phyloP scores from a whole-genome alignment of 805 yeast genomes.

The Cyberlindnera misumaiensis region DNA sequence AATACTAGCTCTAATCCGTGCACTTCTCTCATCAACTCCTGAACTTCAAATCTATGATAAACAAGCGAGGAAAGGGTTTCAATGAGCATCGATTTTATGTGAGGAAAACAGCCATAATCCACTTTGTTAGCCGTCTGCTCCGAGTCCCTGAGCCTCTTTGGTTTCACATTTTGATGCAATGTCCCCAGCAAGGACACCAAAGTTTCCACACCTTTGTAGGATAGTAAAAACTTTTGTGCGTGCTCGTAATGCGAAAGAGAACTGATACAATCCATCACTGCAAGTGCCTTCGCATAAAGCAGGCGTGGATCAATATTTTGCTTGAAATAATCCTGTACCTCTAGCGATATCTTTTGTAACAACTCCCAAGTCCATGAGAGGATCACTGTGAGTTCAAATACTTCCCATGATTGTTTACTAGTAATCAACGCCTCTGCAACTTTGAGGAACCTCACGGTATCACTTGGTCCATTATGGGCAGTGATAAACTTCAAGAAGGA shows the following conservation, averaged over 20 bases:
- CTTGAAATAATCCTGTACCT: conserved; percentile 22
- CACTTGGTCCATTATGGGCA: conserved; percentile 7
- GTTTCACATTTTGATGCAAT: conserved; percentile 29
- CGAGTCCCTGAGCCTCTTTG: conserved; percentile 21
- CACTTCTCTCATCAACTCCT: conserved; percentile 56
- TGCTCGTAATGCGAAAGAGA: conserved; percentile 27
- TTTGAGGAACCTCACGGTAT: conserved; percentile 19
- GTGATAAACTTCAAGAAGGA: conserved; percentile 28
- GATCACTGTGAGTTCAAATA: conserved; percentile 30
- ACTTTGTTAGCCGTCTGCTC: conserved; percentile 6
- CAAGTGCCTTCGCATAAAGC: conserved; percentile 25
- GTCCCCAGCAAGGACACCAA: conserved; percentile 25
- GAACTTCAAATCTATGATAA: conserved; percentile 45
- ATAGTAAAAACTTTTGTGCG: conserved; percentile 28
- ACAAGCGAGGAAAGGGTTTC: conserved; percentile 58
- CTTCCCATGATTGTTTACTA: conserved; percentile 31
- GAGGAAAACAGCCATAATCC: conserved; percentile 44
- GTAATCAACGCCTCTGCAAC: conserved; percentile 29
- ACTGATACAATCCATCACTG: conserved; percentile 28
- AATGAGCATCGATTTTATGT: conserved; percentile 57
- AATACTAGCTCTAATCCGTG: conserved; percentile 69
- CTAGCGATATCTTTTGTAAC: conserved; percentile 19
- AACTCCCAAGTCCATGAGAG: conserved; percentile 33
- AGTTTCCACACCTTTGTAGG: conserved; percentile 31
- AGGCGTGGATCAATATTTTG: conserved; percentile 15